phyloP scores from a whole-genome alignment of 805 yeast species.

The Sporopachydermia lactativora region DNA sequence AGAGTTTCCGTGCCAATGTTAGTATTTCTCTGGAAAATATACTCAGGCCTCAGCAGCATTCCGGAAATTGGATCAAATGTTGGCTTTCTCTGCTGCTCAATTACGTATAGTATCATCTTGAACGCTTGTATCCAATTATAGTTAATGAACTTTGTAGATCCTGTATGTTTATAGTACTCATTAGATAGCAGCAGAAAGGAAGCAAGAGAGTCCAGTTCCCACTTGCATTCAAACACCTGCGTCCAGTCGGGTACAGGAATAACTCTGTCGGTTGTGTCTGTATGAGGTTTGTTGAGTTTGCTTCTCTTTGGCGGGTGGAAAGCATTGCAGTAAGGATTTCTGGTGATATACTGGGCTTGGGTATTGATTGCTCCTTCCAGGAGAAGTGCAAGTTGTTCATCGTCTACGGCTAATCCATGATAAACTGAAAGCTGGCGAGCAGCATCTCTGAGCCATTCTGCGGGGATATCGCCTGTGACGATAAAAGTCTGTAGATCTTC shows the following conservation, averaged over 20 bases:
- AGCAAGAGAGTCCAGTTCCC: constrained; percentile 77
- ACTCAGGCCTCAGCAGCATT: constrained; percentile 18
- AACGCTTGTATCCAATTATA: constrained; percentile 46
- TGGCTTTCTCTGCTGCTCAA: constrained; percentile 47
- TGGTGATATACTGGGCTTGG: constrained; percentile 49
- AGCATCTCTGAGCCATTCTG: constrained; percentile 86
- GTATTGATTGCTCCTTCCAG: constrained; percentile 70
- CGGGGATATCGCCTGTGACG: constrained; percentile 87
- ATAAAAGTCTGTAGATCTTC: constrained; percentile 48
- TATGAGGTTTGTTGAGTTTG: constrained; percentile 23
- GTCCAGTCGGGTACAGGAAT: constrained; percentile 57
- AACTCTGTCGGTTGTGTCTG: constrained; percentile 38
- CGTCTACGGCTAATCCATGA: constrained; percentile 42
- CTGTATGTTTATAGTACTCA: constrained; percentile 47
- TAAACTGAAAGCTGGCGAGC: constrained; percentile 73
- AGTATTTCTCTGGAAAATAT: constrained; percentile 63
- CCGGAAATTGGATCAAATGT: constrained; percentile 33
- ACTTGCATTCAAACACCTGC: constrained; percentile 76
- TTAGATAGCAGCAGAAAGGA: constrained; percentile 64
- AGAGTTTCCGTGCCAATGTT: constrained; percentile 70
- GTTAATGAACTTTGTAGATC: constrained; percentile 28
- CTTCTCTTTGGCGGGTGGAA: constrained; percentile 68
- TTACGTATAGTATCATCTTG: constrained; percentile 32
- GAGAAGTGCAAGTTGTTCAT: constrained; percentile 33
- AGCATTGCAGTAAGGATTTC: constrained; percentile 79